Evolutionary conservation across 2,329 filamentous ascomycete species (phyloP), one percentile per base, ranked within the genome.

Genomic region (Aspergillus quadricinctus): DNA sequence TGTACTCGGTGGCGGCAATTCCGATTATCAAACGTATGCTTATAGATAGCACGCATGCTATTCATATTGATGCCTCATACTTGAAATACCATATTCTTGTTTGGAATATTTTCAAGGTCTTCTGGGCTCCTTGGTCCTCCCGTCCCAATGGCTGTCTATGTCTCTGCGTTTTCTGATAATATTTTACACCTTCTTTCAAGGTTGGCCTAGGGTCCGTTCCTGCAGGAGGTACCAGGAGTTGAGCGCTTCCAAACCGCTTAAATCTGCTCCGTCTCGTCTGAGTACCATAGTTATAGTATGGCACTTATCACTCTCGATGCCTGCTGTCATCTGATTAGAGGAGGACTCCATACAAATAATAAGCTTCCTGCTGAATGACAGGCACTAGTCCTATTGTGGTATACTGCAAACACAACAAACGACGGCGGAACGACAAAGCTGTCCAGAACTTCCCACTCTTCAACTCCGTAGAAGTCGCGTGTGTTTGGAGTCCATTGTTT

Each of bases 351-450:
- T 37, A 37, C 31, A 17, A 17, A 31, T 23, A 35, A 7, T 35
- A 37, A 37, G 31, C 31, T 37, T 17, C 31, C 14, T 37, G 6
- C 31, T 17, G 14, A 37, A 17, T 37, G 31, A 7, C 3, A 2
- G 31, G 4, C 9, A 45, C 29, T 43, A 29, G 21, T 50, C 40
- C 3, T 29, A 40, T 46, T 28, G 28, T 31, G 52, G 58, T 23
- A 55, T 55, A 62, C 60, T 64, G 69, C 70, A 72, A 72, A 72
- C 68, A 64, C 23, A 52, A 50, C 69, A 73, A 73, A 72, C 69
- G 58, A 10, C 37, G n/a, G 50, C 55, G 53, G 53, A 64, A 61
- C 57, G 62, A n/a, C 65, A 69, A 63, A 69, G 63, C 67, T 72
- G 68, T 65, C 67, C 66, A 69, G 61, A 71, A 71, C 63, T 62